Base-by-base conservation (phyloP, 805 yeast genomes). In the Torulaspora gathmanii region DNA sequence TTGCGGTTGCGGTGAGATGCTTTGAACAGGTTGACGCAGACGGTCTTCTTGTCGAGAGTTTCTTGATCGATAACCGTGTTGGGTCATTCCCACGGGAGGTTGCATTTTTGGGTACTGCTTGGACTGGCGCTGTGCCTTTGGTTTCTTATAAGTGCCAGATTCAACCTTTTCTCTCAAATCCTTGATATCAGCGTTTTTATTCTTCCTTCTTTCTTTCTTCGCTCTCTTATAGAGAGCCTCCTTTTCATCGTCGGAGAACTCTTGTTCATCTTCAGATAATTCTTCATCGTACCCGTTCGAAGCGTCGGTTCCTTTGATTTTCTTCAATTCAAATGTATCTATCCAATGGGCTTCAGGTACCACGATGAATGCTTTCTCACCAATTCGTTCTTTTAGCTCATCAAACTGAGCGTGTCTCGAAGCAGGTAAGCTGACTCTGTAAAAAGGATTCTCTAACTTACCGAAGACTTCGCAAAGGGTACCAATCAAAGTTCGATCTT, bases 241-340 rank as follows among this genome's bases (percentile, higher is more conserved):
- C 49, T 78, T 78, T 60, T 91, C 98, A 64, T 93, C 98, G 63
- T 93, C 98, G 1, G 96, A 86, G 54, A 83, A 91, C 61, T 91
- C 98, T 63, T 87, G 95, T 63, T 93, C 98, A 25, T 86, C 95
- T 54, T 82, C 89, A 0, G 96, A 88, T 25, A 91, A 67, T 58
- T 93, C 99, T 67, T 93, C 98, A 64, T 93, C 99, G 61, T 87
- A 84, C 63, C 87, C 82, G 56, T 93, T 93, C 58, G 95, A 85
- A 0, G 99, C 99, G 69, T 93, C 99, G 1, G 89, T 83, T 19
- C 98, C 99, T 57, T 83, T 90, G 15, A 81, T 47, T 17, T 74
- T 69, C 55, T 80, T 86, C 44, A 90, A 74, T 19, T 78, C 68
- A 41, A 83, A 84, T 0, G 98, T 91, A 51, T 81, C 79, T 7